A percentile compares a stretch with the other conserved stretches of the same genome.
phyloP scores from a whole-genome alignment of 2,329 filamentous ascomycete species.

The Clarireedia monteithiana region DNA sequence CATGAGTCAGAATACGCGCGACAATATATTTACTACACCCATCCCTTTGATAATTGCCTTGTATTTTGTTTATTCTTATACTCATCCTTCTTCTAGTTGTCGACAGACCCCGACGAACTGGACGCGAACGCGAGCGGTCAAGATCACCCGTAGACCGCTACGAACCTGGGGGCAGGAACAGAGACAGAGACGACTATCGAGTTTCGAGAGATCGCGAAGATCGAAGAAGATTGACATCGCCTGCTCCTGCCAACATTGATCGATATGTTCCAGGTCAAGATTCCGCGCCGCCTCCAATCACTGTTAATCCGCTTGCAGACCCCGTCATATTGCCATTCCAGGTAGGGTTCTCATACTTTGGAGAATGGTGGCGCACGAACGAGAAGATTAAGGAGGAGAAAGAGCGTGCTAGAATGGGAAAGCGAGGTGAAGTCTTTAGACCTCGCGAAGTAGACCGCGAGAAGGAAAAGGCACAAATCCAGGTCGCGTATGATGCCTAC shows the following conservation, averaged over 20 bases:
- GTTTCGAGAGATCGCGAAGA: constrained; percentile 48
- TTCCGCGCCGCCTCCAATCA: constrained; percentile 37
- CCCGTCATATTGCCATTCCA: constrained; percentile 68
- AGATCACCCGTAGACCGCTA: constrained; percentile 66
- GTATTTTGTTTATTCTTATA: constrained; percentile 19
- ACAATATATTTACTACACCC: background rate
- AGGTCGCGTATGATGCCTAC: constrained; percentile 59
- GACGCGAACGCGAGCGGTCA: constrained; percentile 60
- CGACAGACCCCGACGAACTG: constrained; percentile 42
- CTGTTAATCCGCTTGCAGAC: constrained; percentile 61
- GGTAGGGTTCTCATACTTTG: constrained; percentile 78
- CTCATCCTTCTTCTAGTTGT: constrained; percentile 34
- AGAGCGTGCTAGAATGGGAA: constrained; percentile 62
- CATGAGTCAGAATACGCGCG: too few relatives aligned
- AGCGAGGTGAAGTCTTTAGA: constrained; percentile 56
- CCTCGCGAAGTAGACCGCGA: constrained; percentile 69
- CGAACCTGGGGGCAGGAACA: constrained; percentile 54
- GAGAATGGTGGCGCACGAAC: constrained; percentile 80
- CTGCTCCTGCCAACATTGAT: constrained; percentile 65
- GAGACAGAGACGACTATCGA: constrained; percentile 57
- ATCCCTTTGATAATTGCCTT: background rate
- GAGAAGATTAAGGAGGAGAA: constrained; percentile 78
- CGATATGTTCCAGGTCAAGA: constrained; percentile 76
- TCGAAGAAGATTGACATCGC: constrained; percentile 47
- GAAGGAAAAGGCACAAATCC: constrained; percentile 71